These are phyloP conservation scores for Aspergillus cristatus DNA, from an alignment of 495 filamentous ascomycete genomes.

Conservation along the genomic window DNA sequence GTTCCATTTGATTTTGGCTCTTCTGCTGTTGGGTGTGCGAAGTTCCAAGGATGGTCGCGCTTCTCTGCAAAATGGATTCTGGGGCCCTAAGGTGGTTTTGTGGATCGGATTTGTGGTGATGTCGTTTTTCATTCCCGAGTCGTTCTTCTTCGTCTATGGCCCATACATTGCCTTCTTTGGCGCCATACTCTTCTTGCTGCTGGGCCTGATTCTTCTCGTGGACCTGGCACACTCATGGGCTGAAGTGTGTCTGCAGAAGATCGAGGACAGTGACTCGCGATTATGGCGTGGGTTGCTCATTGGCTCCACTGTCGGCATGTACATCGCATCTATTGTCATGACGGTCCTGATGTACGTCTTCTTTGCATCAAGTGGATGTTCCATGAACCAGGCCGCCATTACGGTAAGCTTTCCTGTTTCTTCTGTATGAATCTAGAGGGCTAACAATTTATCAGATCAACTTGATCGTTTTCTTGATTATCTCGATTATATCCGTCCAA, in stretches of 20 bases:
- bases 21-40: slow-evolving; percentile 77
- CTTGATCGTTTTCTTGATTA: slow-evolving; percentile 68
- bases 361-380: slow-evolving; percentile 74
- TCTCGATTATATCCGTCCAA: slow-evolving; percentile 81
- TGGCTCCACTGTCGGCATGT: slow-evolving; percentile 91
- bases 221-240: slow-evolving; percentile 98
- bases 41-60: slow-evolving; percentile 83
- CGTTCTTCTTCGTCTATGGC: slow-evolving; percentile 92
- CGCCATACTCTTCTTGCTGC: slow-evolving; percentile 87
- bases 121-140: slow-evolving; percentile 91
- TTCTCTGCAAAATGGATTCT: slow-evolving; percentile 87
- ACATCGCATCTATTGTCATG: slow-evolving; percentile 79
- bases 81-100: slow-evolving; percentile 77
- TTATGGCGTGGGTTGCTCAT: slow-evolving; percentile 81
- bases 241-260: slow-evolving; percentile 87
- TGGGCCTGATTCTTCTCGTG: slow-evolving; percentile 86
- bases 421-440: not conserved
- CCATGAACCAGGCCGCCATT: slow-evolving; percentile 86
- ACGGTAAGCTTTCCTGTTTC: slow-evolving; percentile 31
- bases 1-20: slow-evolving; percentile 79
- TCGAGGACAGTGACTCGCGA: slow-evolving; percentile 78
- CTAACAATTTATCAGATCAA: slow-evolving; percentile 53
- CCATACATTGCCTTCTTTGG: slow-evolving; percentile 84
- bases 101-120: slow-evolving; percentile 82
- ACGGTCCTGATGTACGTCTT: slow-evolving; percentile 96